These are phyloP conservation scores for Petunia secreta DNA, from an alignment of 257 asterid genomes.

Conservation along the genomic window DNA sequence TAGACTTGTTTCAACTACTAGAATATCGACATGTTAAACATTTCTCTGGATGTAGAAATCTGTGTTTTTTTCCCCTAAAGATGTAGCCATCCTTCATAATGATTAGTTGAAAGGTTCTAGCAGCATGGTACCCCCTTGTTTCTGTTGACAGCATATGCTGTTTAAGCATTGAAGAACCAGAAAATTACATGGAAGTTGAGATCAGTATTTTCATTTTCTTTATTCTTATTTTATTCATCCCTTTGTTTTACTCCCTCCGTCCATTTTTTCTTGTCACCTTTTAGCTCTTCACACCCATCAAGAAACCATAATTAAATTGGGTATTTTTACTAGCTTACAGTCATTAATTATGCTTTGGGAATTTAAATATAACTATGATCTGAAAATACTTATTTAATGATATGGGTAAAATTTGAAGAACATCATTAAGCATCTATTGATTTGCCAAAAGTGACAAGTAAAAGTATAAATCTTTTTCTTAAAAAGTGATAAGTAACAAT, in stretches of 20 bases:
- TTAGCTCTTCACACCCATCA: too few relatives aligned
- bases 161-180: neutral
- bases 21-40: neutral
- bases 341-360: too few relatives aligned
- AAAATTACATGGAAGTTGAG: neutral
- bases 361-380: too few relatives aligned
- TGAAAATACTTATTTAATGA: too few relatives aligned
- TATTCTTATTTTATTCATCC: neutral
- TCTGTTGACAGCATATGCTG: neutral
- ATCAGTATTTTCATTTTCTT: neutral
- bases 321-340: too few relatives aligned
- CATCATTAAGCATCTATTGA: too few relatives aligned
- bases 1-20: neutral
- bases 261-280: too few relatives aligned
- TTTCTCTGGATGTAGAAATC: neutral
- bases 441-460: too few relatives aligned
- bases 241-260: neutral
- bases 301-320: too few relatives aligned
- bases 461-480: too few relatives aligned
- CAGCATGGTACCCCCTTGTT: neutral
- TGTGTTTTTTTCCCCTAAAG: neutral
- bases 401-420: too few relatives aligned
- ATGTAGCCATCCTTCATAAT: conserved; percentile 1
- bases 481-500: too few relatives aligned
- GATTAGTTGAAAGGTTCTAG: neutral